A percentile compares a stretch with the other conserved stretches of the same genome.
phyloP scores from a whole-genome alignment of 2,329 filamentous ascomycete species.

The Penicillium sclerotigenum region DNA sequence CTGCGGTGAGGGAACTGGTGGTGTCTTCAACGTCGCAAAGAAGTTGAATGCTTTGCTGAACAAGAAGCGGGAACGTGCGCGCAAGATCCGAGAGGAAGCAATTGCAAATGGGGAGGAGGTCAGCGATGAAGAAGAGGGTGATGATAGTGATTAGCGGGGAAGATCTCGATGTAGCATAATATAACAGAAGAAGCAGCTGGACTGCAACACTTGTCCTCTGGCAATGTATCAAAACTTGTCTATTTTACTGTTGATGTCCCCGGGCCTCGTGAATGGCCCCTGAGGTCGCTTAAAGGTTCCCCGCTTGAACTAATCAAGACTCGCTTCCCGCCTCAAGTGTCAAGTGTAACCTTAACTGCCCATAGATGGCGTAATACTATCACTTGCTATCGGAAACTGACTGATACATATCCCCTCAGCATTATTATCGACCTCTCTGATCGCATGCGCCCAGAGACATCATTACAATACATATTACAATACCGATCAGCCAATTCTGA shows the following conservation, averaged over 20 bases:
- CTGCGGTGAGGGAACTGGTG: constrained; percentile 79
- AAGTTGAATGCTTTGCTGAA: constrained; percentile 77
- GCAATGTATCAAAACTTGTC: background rate
- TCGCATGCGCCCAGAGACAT: background rate
- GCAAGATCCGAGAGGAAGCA: constrained; percentile 52
- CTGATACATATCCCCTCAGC: no score
- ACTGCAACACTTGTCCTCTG: background rate
- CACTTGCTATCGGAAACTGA: background rate
- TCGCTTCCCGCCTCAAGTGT: background rate
- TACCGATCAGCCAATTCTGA: background rate
- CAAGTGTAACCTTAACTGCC: no score
- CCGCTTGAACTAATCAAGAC: background rate
- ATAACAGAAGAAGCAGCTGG: constrained; percentile 1
- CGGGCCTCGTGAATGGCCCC: background rate
- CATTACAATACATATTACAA: background rate
- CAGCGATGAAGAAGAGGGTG: constrained; percentile 47
- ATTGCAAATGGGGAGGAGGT: constrained; percentile 54
- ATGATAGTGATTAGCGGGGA: constrained; percentile 13
- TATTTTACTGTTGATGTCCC: background rate
- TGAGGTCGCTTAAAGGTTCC: background rate
- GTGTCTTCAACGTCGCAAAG: constrained; percentile 86
- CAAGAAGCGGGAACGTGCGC: constrained; percentile 59
- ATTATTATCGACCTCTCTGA: background rate
- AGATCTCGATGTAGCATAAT: constrained; percentile 9
- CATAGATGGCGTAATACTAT: background rate